Conservation (phyloP, 306 rosid genomes). For the Chamaecrista fasciculata region DNA sequence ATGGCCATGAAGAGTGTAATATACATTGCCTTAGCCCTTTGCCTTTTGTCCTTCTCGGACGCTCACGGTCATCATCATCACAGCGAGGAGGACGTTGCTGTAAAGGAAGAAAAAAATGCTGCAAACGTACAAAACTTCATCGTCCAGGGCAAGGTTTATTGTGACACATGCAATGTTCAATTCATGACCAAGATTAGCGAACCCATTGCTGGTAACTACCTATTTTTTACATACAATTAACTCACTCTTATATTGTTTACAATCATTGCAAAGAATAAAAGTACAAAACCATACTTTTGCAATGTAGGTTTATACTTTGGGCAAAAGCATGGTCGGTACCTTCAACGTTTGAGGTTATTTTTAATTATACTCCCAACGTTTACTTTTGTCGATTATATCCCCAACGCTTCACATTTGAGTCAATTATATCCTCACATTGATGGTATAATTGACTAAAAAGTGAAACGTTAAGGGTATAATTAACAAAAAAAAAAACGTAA, state of each 20-base stretch:
- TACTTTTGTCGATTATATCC: too few relatives aligned
- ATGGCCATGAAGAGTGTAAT: conserved; percentile 52
- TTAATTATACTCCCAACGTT: too few relatives aligned
- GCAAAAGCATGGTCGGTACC: too few relatives aligned
- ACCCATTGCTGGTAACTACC: neutral
- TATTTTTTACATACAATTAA: neutral
- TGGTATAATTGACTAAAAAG: too few relatives aligned
- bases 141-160: conserved; percentile 54
- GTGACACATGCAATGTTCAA: conserved; percentile 64
- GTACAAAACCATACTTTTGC: neutral
- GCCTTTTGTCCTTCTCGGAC: conserved; percentile 42
- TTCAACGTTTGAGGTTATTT: too few relatives aligned
- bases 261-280: neutral
- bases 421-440: too few relatives aligned
- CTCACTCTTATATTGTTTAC: neutral
- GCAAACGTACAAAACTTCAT: neutral
- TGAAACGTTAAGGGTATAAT: too few relatives aligned
- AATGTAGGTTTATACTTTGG: too few relatives aligned
- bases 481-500: too few relatives aligned
- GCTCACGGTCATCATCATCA: too few relatives aligned
- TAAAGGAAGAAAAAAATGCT: too few relatives aligned
- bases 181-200: conserved; percentile 39
- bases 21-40: conserved; percentile 39
- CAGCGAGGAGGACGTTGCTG: neutral
- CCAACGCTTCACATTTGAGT: too few relatives aligned